Conservation (phyloP, 2,329 filamentous ascomycete species). For the Septoria petroselini region DNA sequence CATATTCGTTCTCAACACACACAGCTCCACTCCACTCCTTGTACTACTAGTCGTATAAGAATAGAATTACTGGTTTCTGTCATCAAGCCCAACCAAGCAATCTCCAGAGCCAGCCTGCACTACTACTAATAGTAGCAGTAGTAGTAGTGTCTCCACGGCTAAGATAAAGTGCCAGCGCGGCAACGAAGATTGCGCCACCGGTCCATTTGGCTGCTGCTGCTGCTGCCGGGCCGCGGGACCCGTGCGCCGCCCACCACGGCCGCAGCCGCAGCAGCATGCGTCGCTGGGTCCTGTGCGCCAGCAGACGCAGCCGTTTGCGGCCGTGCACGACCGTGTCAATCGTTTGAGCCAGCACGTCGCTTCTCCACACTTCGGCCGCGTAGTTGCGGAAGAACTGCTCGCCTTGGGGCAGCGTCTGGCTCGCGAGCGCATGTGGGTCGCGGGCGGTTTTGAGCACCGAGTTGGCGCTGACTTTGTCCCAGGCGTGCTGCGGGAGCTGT, state of each 20-base stretch:
- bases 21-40: no score
- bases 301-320: conserved; percentile 24
- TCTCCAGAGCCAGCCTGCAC: conserved; percentile 4
- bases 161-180: conserved; percentile 57
- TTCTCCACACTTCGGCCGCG: conserved; percentile 64
- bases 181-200: conserved; percentile 60
- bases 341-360: background rate
- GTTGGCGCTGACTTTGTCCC: conserved; percentile 67
- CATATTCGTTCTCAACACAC: no score
- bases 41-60: no score
- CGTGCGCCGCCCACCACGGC: no score
- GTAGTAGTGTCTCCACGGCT: conserved; percentile 17
- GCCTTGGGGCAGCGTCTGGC: conserved; percentile 64
- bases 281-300: conserved; percentile 20
- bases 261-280: conserved; percentile 37
- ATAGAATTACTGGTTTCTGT: no score
- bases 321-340: conserved; percentile 57
- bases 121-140: no score
- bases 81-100: background rate
- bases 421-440: conserved; percentile 48
- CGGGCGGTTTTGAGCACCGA: conserved; percentile 85
- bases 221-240: conserved; percentile 67
- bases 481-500: conserved; percentile 60
- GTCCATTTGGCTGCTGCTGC: conserved; percentile 54
- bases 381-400: conserved; percentile 67